Base-by-base conservation (phyloP, 2,329 filamentous ascomycete genomes). In the Penicillium occitanis region DNA sequence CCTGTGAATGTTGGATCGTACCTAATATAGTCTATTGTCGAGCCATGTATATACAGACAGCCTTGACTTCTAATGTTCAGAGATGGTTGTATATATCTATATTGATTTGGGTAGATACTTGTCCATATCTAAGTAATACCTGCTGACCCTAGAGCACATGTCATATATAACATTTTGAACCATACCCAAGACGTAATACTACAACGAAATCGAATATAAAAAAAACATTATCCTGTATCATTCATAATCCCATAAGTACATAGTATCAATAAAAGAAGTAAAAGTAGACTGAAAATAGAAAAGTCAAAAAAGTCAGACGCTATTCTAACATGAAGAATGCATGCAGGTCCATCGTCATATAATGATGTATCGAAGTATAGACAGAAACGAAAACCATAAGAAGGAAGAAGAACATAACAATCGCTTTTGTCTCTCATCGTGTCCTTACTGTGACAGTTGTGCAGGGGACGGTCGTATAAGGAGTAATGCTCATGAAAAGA, bases 311-410 rank as follows among this genome's bases (percentile, higher is more conserved):
- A 63, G 48, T 53, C 48, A 44, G 46, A 44, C 61, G 61, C 61
- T 63, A 63, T 44, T 63, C 48, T 63, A 63, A 63, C 48, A 42
- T 37, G 30, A 28, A 37, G 22, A 33, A 63, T 63, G 61, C 61
- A 63, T 63, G 61, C 61, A 55, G 6, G 33, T 19, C 28, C 22
- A 50, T 37, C 22, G 33, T 28, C 33, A n/a, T 14, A 61, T 48
- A 33, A 35, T 61, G 53, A 57, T 57, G 53, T 10, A 57, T 57
- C n/a, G 5, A 37, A 57, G 19, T 37, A 57, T 57, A 35, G 53
- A 57, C 51, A 57, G 53, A 37, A 25, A 22, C 10, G 11, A 40
- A 57, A 57, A 5, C 50, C 17, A n/a, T 2, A 37, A 19, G 10
- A 33, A 53, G 7, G 14, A 37, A 60, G 46, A 46, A 46, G 22